A percentile compares a stretch with the other conserved stretches of the same genome.
These are phyloP conservation scores for Eucalyptus cloeziana DNA, from an alignment of 345 rosid genomes.

Conservation along the genomic window DNA sequence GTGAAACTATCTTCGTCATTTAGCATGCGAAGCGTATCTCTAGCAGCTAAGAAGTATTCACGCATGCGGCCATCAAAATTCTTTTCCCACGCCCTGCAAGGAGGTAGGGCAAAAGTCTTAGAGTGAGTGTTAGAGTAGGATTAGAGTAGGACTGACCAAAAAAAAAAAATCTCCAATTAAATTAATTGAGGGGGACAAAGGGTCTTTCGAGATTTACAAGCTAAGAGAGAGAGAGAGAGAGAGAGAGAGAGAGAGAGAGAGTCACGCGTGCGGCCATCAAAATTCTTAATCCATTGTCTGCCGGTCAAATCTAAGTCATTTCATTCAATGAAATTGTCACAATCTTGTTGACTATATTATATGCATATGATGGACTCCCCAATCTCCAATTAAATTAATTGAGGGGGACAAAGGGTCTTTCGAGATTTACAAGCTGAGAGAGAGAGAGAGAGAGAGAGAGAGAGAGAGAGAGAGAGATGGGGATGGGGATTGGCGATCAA, in stretches of 20 bases:
- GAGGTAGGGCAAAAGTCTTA: too few relatives aligned
- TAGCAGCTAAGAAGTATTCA: neutral
- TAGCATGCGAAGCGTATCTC: neutral
- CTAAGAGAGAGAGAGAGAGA: too few relatives aligned
- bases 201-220: too few relatives aligned
- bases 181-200: too few relatives aligned
- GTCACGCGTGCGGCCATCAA: neutral
- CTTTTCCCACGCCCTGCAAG: too few relatives aligned
- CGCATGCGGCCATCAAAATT: neutral
- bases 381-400: neutral
- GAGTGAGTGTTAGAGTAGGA: too few relatives aligned
- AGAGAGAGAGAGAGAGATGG: neutral
- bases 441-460: neutral
- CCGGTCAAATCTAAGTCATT: neutral
- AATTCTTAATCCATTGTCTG: neutral
- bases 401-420: neutral
- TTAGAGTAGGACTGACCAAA: too few relatives aligned
- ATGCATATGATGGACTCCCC: neutral
- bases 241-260: too few relatives aligned
- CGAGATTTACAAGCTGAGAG: neutral
- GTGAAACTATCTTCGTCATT: neutral
- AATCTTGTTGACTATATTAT: neutral
- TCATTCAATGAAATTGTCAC: neutral
- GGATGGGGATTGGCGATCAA: neutral
- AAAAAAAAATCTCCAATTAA: too few relatives aligned